Evolutionary conservation across 306 rosid species (phyloP).

Genomic region (Myrica gale): DNA sequence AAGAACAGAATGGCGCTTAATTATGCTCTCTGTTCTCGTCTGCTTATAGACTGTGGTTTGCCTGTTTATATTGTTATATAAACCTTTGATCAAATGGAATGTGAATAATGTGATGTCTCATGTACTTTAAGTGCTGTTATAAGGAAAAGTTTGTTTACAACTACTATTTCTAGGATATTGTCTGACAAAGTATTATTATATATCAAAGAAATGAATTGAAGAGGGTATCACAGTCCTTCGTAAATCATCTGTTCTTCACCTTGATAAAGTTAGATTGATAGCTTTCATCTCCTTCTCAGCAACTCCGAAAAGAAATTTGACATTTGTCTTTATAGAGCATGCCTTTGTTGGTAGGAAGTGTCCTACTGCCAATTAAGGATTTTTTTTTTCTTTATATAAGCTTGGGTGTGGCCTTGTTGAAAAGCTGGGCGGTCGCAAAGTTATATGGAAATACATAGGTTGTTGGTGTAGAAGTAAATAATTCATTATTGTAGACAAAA

Average conservation of each 20-base stretch:
- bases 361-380: neutral
- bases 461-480: neutral
- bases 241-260: neutral
- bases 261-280: neutral
- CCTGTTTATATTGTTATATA: neutral
- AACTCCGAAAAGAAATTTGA: neutral
- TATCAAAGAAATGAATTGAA: neutral
- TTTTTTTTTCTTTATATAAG: neutral
- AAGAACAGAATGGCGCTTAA: neutral
- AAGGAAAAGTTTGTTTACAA: neutral
- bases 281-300: neutral
- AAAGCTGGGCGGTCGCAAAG: neutral
- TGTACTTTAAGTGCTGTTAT: neutral
- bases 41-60: neutral
- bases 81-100: neutral
- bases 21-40: neutral
- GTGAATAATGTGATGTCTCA: neutral
- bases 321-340: neutral
- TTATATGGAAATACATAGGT: neutral
- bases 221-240: neutral
- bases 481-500: neutral
- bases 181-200: neutral
- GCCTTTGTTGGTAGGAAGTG: neutral
- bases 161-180: neutral
- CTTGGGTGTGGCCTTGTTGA: neutral